Evolutionary conservation across 1,139 yeast species (phyloP).

Genomic region (Geotrichum reessii): DNA sequence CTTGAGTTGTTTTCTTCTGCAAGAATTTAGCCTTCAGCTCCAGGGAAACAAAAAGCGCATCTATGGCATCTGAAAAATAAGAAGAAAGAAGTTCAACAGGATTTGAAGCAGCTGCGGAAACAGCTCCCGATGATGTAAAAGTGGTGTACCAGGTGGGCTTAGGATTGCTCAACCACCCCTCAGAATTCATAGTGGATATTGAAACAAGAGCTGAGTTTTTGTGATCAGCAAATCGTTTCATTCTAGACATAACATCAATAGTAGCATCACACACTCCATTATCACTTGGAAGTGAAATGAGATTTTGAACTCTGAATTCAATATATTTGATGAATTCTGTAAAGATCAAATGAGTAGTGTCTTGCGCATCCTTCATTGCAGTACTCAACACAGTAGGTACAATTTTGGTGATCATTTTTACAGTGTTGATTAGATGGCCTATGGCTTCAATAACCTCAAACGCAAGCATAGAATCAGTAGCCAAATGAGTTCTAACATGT

Average conservation of each 20-base stretch:
- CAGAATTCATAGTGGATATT: slow-evolving; percentile 50
- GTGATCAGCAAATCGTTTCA: slow-evolving; percentile 62
- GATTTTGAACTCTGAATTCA: slow-evolving; percentile 44
- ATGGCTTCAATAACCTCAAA: slow-evolving; percentile 31
- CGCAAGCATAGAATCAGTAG: slow-evolving; percentile 26
- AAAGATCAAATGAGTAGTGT: slow-evolving; percentile 43
- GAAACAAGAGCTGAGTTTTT: slow-evolving; percentile 49
- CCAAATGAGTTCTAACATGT: slow-evolving; percentile 23
- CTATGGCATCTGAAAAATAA: slow-evolving; percentile 69
- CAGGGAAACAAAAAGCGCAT: slow-evolving; percentile 57
- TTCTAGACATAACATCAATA: slow-evolving; percentile 57
- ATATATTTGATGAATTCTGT: slow-evolving; percentile 53
- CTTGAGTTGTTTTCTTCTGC: slow-evolving; percentile 36
- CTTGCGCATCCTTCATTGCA: slow-evolving; percentile 23
- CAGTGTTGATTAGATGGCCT: slow-evolving; percentile 19
- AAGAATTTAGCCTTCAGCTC: slow-evolving; percentile 49
- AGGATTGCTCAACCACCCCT: slow-evolving; percentile 60
- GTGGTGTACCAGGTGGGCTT: slow-evolving; percentile 40
- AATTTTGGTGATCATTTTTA: slow-evolving; percentile 19
- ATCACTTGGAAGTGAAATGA: slow-evolving; percentile 50
- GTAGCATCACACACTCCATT: slow-evolving; percentile 65
- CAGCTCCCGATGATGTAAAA: slow-evolving; percentile 43
- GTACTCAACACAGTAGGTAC: slow-evolving; percentile 25
- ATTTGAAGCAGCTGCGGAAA: slow-evolving; percentile 22
- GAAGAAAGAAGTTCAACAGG: slow-evolving; percentile 53